Evolutionary conservation across 2,329 filamentous ascomycete species (phyloP), one percentile per base, ranked within the genome.

Genomic region (Penicillium sp.): DNA sequence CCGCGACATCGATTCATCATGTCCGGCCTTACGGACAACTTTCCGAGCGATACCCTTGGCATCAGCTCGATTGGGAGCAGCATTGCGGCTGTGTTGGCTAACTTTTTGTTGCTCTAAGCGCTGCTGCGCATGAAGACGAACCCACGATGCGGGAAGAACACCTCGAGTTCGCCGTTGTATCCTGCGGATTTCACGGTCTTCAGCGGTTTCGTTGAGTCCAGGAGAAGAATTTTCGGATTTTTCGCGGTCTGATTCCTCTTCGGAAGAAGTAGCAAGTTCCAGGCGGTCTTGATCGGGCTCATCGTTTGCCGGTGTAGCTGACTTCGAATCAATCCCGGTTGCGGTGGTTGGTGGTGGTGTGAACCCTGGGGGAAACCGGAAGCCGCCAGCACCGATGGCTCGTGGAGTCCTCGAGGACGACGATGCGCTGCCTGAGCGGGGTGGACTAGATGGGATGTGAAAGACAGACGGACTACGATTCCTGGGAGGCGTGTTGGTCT

Each of bases 61-160:
- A 41, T 58, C 58, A 30, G 42, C 32, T 22, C 54, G 50, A 11
- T 48, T 47, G 1, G 41, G 14, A 17, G 39, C 35, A 15, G 40
- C 30, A n/a, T 57, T 52, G n/a, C 48, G 48, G 26, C 48, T 48
- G 22, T 40, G 38, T 12, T 54, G 51, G 36, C 44, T 12, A 33
- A 32, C 37, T 36, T 51, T 29, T 43, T 45, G 42, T 37, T 50
- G 17, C 49, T 51, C 41, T 42, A 51, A n/a, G 59, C 59, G 23
- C 56, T 56, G 40, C 62, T 59, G 32, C 59, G 56, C 40, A 45
- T 70, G 59, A 32, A 71, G 54, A 35, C 65, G 59, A 15, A 68
- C 44, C 65, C 67, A 72, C 15, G 70, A 73, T 4, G 70, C 70
- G 12, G 70, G 70, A 15, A 73, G 56, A 15, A 73, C 70, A 16